A percentile compares a stretch with the other conserved stretches of the same genome.
Evolutionary conservation across 2,329 filamentous ascomycete genomes (phyloP).

Genomic region (Corinectria fuckeliana): DNA sequence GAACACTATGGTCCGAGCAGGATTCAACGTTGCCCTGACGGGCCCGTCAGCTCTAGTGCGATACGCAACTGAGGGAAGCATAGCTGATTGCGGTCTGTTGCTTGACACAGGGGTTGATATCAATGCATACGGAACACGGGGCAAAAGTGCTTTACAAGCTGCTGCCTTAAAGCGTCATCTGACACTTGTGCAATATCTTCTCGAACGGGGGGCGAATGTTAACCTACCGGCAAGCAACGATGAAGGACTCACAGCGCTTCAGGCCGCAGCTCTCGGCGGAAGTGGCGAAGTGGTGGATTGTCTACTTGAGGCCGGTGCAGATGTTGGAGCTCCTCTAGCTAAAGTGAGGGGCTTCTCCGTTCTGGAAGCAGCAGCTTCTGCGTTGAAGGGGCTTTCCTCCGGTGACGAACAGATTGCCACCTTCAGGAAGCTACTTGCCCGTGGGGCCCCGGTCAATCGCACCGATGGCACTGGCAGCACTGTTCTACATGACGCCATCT

Average conservation of each 20-base stretch:
- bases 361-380: not conserved
- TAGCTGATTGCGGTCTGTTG: not conserved
- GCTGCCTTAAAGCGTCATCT: not conserved
- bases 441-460: not conserved
- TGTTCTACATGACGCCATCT: not conserved
- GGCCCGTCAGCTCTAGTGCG: not conserved
- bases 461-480: not conserved
- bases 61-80: not conserved
- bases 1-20: not conserved
- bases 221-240: not conserved
- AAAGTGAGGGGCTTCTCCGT: not conserved
- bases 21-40: not conserved
- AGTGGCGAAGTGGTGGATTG: not conserved
- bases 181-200: not conserved
- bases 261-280: not conserved
- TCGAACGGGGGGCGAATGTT: not conserved
- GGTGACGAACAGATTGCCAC: not conserved
- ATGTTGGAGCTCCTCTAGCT: not conserved
- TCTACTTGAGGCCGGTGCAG: conserved; percentile 1
- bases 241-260: not conserved
- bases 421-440: not conserved
- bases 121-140: not conserved
- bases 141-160: not conserved
- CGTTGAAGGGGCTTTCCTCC: not conserved
- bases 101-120: not conserved